These are phyloP conservation scores for Amesomyces nigricolor DNA, from an alignment of 2,329 filamentous ascomycete species.

Conservation along the genomic window DNA sequence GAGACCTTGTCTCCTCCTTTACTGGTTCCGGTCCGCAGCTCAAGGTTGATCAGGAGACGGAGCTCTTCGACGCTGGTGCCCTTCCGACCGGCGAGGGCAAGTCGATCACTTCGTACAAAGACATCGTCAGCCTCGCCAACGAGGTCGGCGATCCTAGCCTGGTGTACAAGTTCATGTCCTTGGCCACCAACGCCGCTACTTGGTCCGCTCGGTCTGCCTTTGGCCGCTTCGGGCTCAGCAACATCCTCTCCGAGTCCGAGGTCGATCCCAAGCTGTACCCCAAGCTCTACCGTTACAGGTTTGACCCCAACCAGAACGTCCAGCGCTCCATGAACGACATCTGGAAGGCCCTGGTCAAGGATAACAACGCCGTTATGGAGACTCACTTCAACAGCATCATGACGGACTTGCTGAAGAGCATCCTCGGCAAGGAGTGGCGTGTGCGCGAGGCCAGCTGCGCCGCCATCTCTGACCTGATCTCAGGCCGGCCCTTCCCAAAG, in stretches of 20 bases:
- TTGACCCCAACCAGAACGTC: constrained; percentile 91
- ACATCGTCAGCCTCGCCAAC: constrained; percentile 91
- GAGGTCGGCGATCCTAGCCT: constrained; percentile 93
- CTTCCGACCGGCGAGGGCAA: constrained; percentile 84
- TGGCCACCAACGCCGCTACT: constrained; percentile 91
- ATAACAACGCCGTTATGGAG: constrained; percentile 70
- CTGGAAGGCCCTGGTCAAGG: constrained; percentile 93
- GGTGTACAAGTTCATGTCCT: constrained; percentile 98
- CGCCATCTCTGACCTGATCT: constrained; percentile 80
- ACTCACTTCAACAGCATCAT: constrained; percentile 84
- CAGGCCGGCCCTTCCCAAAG: constrained; percentile 66
- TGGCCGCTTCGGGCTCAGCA: constrained; percentile 87
- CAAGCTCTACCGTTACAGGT: constrained; percentile 89
- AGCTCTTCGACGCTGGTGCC: constrained; percentile 87
- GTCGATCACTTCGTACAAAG: constrained; percentile 92
- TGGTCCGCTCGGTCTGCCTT: constrained; percentile 98
- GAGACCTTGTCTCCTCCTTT: constrained; percentile 83
- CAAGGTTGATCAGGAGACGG: constrained; percentile 83
- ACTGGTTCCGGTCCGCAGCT: constrained; percentile 69
- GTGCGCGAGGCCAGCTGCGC: constrained; percentile 88
- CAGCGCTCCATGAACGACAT: constrained; percentile 96
- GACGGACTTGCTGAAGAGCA: constrained; percentile 76
- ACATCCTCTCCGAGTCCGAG: constrained; percentile 79
- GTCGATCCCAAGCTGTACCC: constrained; percentile 92
- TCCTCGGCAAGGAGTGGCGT: constrained; percentile 88